phyloP scores from a whole-genome alignment of 2,329 filamentous ascomycete genomes.

The Tolypocladium pustulatum region DNA sequence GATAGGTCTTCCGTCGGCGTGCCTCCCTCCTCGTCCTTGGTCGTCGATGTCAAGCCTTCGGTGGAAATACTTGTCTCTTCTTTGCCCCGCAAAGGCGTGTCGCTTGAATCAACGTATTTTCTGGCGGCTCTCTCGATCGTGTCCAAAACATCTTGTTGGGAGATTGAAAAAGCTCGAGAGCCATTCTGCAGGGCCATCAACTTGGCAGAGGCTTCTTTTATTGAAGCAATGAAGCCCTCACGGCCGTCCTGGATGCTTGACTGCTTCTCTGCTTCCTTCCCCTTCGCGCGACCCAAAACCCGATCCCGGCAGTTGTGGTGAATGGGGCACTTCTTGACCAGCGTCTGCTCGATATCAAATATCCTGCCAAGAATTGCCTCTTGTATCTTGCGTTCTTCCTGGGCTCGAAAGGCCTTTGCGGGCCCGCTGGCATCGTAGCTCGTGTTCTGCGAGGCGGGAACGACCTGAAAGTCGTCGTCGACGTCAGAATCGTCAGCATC shows the following conservation, averaged over 20 bases:
- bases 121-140: slow-evolving; percentile 39
- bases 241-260: slow-evolving; percentile 13
- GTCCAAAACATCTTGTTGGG: slow-evolving; percentile 37
- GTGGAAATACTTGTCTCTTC: background rate
- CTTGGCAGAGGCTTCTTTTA: slow-evolving; percentile 30
- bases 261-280: slow-evolving; percentile 11
- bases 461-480: slow-evolving; percentile 43
- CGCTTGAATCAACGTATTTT: slow-evolving; percentile 34
- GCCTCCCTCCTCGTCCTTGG: background rate
- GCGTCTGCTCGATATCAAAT: slow-evolving; percentile 36
- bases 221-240: slow-evolving; percentile 17
- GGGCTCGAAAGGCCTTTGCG: slow-evolving; percentile 34
- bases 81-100: slow-evolving; percentile 8
- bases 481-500: slow-evolving; percentile 40
- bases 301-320: slow-evolving; percentile 11
- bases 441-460: slow-evolving; percentile 20
- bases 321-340: slow-evolving; percentile 23
- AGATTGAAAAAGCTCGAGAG: slow-evolving; percentile 18
- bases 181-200: slow-evolving; percentile 31
- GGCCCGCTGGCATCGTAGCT: slow-evolving; percentile 28
- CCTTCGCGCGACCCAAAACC: slow-evolving; percentile 6
- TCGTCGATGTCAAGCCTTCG: background rate
- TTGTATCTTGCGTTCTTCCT: slow-evolving; percentile 43
- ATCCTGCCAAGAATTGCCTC: slow-evolving; percentile 42
- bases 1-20: background rate